Percentiles rank a stretch among this genome's conserved stretches.
Evolutionary conservation across 2,329 filamentous ascomycete genomes (phyloP).

Genomic region (Hymenoscyphus fructigenus): DNA sequence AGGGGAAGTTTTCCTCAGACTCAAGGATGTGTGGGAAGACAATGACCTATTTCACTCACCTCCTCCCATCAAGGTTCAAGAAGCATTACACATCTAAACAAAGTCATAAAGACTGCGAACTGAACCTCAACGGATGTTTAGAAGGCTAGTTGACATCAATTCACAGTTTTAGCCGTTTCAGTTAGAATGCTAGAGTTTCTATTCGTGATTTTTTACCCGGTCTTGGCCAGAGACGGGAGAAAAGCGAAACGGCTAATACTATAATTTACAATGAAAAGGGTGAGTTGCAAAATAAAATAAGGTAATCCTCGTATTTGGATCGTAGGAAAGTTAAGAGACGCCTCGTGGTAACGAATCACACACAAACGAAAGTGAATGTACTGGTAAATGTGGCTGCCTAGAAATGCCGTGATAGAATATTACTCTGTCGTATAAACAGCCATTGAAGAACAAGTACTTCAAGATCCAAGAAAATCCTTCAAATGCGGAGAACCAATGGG

Average conservation of each 20-base stretch:
- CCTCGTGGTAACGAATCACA: not conserved
- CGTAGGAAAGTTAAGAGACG: not conserved
- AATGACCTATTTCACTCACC: too few relatives aligned
- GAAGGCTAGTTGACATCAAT: too few relatives aligned
- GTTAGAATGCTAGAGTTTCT: too few relatives aligned
- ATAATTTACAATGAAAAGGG: not conserved
- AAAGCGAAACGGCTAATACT: not conserved
- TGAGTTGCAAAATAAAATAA: not conserved
- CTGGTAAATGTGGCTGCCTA: not conserved
- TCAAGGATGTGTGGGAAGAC: too few relatives aligned
- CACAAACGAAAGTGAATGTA: not conserved
- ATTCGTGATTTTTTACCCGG: too few relatives aligned
- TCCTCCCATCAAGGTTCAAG: too few relatives aligned
- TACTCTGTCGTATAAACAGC: not conserved
- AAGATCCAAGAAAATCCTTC: not conserved
- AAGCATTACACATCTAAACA: too few relatives aligned
- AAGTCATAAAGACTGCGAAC: too few relatives aligned
- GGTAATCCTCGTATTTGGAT: not conserved
- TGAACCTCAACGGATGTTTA: too few relatives aligned
- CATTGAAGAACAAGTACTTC: not conserved
- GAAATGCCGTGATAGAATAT: not conserved
- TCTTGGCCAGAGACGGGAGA: not conserved
- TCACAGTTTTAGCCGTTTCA: too few relatives aligned
- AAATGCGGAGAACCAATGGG: too few relatives aligned
- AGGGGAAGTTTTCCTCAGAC: too few relatives aligned